Evolutionary conservation across 192 early-diverging fungal genomes (phyloP), one percentile per base, ranked within the genome.

Genomic region (Coemansia sp.): DNA sequence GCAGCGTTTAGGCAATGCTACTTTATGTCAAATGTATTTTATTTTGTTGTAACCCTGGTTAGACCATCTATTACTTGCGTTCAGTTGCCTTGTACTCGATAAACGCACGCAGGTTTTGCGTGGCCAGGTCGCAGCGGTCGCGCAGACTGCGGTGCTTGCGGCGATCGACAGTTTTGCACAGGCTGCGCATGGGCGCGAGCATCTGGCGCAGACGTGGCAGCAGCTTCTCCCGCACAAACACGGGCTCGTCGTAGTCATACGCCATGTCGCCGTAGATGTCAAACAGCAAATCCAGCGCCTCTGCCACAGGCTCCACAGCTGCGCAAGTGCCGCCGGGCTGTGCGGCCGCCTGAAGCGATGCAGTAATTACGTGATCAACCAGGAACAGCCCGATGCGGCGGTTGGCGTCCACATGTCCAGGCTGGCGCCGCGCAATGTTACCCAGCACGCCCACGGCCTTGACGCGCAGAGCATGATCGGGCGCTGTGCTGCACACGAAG

Each of bases 51-150:
- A 39, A 56, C 9, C 6, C 22, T 50, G 35, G 4, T n/a, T 22
- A 43, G 1, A 10, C 3, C 12, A 31, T n/a, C 4, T 12, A 17
- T 61, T 22, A 23, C 57, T 85, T 74, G 64, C 82, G 79, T 78
- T 96, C 95, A 6, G 75, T 79, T 38, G 86, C 84, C 82, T 98
- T 96, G 81, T 96, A 98, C 48, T 87, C 82, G 29, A 98, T 85
- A 81, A 98, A 98, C 10, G 87, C 90, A 23, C 85, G 75, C 59
- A 95, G 68, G 72, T 96, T 98, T 63, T 84, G 62, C 26, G 89
- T 69, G 6, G 87, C 92, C 69, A 94, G 89, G 51, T 96, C 94
- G 16, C 83, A 88, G 12, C 92, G 86, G 48, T 87, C 83, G 29
- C 94, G 85, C n/a, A 92, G 75, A 50, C 85, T 84, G 26, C 84